Base-by-base conservation (phyloP, 2,329 filamentous ascomycete genomes). In the Canariomyces notabilis region DNA sequence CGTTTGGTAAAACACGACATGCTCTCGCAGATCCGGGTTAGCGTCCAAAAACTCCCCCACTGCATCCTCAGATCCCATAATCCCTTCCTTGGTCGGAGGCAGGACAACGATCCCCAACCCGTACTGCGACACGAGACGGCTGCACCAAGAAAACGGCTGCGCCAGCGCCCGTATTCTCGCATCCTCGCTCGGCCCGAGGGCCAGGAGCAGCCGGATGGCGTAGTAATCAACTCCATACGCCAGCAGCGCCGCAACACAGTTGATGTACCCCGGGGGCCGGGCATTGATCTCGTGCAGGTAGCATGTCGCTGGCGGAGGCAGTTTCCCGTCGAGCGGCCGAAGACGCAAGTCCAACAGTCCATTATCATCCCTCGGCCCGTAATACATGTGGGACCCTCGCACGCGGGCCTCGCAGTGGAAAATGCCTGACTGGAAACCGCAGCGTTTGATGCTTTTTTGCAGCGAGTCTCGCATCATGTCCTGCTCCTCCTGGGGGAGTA, bases 171-270 rank as follows among this genome's bases (percentile, higher is more conserved):
- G 39, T 14, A 55, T 48, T 5, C 57, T 43, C 14, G 42, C 41
- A 12, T 53, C 22, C 15, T 49, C 51, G 1, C 36, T 18, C n/a
- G 18, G 15, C 3, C 56, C 57, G 6, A 60, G 44, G 7, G 53
- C 44, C 4, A 53, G 39, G 2, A 61, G 52, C 20, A 62, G 34
- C 21, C 56, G 49, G 21, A 62, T 40, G 5, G 57, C 59, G 34
- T 57, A 64, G 42, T 61, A 63, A 44, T 63, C 61, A 4, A 64
- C 56, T 4, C 62, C 61, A 29, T 62, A 57, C 7, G 60, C 54
- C 12, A 61, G 48, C 22, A 57, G 34, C 2, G 52, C 51, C 0
- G 53, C 56, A 1, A 55, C 53, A 8, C 48, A 56, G 38, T 54
- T 57, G 22, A 54, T 38, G 37, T 59, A 60, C 1, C 59, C 61